Percentiles rank a stretch among this genome's conserved stretches.
phyloP scores from a whole-genome alignment of 306 rosid genomes.

The Datisca glomerata region DNA sequence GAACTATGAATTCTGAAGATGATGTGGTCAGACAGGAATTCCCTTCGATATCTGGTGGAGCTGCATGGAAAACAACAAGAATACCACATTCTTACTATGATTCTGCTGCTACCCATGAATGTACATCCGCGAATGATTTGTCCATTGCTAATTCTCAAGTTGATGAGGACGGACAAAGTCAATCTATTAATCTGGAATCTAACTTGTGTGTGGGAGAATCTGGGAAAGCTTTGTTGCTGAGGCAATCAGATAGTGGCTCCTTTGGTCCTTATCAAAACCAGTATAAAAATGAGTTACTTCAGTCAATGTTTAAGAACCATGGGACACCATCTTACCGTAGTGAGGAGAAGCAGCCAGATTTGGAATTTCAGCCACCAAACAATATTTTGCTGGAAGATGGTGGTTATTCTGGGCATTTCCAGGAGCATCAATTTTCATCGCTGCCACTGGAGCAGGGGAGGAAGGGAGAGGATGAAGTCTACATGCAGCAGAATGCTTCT shows the following conservation, averaged over 20 bases:
- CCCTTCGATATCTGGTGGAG: constrained; percentile 33
- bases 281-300: constrained; percentile 55
- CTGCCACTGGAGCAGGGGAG: constrained; percentile 46
- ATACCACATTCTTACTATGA: constrained; percentile 60
- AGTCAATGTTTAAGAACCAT: constrained; percentile 56
- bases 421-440: constrained; percentile 43
- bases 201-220: constrained; percentile 35
- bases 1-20: constrained; percentile 27
- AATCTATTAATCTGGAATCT: constrained; percentile 44
- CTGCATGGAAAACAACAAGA: constrained; percentile 50
- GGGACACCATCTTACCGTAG: constrained; percentile 46
- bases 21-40: constrained; percentile 27
- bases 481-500: constrained; percentile 33
- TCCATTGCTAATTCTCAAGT: constrained; percentile 37
- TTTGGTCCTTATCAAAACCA: constrained; percentile 56
- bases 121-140: constrained; percentile 32
- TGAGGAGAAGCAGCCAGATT: constrained; percentile 43
- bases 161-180: constrained; percentile 25
- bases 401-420: constrained; percentile 53
- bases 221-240: constrained; percentile 32
- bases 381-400: constrained; percentile 35
- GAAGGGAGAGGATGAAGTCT: constrained; percentile 46
- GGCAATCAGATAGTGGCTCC: constrained; percentile 34
- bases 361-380: constrained; percentile 44
- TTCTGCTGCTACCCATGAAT: constrained; percentile 41